Evolutionary conservation across 208 protist genomes (phyloP), one percentile per base, ranked within the genome.

Genomic region (Trypanosoma vivax): DNA sequence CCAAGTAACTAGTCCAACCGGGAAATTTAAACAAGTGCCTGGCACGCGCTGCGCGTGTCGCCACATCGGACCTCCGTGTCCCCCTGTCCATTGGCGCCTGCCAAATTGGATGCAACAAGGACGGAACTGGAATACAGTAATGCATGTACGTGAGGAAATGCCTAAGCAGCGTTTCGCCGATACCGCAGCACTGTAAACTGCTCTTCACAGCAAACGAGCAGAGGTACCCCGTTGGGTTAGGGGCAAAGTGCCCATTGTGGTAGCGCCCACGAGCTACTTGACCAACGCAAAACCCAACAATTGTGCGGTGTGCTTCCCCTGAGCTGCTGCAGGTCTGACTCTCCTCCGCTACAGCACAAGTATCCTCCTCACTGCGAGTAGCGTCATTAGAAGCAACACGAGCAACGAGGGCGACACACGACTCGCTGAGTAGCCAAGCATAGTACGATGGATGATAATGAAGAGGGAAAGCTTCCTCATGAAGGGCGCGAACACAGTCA

Each of bases 171-270:
- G 45, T 28, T 14, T 50, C 35, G 27, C 82, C 87, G 14, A 94
- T 21, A n/a, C 87, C 87, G 50, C 76, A 65, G 9, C 55, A 24
- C 13, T 72, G 87, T 42, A 88, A 42, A 9, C 41, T 34, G 14
- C 60, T 59, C 18, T 77, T 58, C 9, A 94, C 81, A 0, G 73
- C 79, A 34, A 94, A 70, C 34, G 68, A 78, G 27, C 74, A 67
- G 21, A 94, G 59, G 65, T 94, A 94, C 24, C 64, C 55, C 1
- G 71, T 84, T 23, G 87, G 87, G 28, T 83, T 82, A 2, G 68
- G 63, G 37, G 73, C 49, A n/a, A 94, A 52, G n/a, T 38, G 23
- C 7, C 65, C 75, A 16, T 50, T 40, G n/a, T 50, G 50, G 25
- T 69, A 51, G 21, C 40, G 46, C 13, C 63, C 76, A 60, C 88